A percentile compares a stretch with the other conserved stretches of the same genome.
Evolutionary conservation across 306 rosid genomes (phyloP).

Genomic region (Vigna unguiculata): DNA sequence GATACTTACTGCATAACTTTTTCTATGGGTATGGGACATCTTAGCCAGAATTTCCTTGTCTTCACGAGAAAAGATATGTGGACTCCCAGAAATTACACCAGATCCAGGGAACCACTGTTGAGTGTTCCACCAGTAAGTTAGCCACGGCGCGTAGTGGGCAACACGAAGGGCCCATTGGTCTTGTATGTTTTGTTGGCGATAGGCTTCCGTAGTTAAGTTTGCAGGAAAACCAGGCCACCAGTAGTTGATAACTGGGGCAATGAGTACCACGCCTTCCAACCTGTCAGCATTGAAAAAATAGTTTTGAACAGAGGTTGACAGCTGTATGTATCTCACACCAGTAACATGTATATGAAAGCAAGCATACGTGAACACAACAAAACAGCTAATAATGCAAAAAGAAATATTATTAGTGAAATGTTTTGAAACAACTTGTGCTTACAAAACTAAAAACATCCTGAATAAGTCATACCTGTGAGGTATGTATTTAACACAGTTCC

Average conservation of each 20-base stretch:
- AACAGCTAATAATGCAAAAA: constrained; percentile 1
- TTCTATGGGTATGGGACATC: neutral
- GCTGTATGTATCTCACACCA: neutral
- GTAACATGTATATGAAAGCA: constrained; percentile 17
- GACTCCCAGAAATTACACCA: constrained; percentile 12
- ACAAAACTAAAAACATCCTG: constrained; percentile 9
- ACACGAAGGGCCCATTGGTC: constrained; percentile 87
- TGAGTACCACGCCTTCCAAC: constrained; percentile 78
- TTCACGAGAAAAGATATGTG: constrained; percentile 44
- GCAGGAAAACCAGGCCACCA: constrained; percentile 90
- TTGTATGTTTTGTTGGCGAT: constrained; percentile 37
- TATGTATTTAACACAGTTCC: constrained; percentile 86
- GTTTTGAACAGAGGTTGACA: constrained; percentile 12
- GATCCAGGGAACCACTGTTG: constrained; percentile 74
- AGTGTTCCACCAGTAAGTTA: constrained; percentile 93
- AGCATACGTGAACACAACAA: neutral
- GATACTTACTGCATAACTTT: constrained; percentile 44
- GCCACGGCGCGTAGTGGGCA: constrained; percentile 81
- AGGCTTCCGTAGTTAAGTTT: constrained; percentile 66
- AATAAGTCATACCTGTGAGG: constrained; percentile 73
- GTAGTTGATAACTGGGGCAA: constrained; percentile 75
- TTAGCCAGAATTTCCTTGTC: constrained; percentile 41
- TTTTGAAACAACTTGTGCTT: neutral
- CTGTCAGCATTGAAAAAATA: constrained; percentile 50
- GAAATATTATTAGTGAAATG: neutral